Base-by-base conservation (phyloP, 139 green algal genomes). In the Tetradesmus obliquus region DNA sequence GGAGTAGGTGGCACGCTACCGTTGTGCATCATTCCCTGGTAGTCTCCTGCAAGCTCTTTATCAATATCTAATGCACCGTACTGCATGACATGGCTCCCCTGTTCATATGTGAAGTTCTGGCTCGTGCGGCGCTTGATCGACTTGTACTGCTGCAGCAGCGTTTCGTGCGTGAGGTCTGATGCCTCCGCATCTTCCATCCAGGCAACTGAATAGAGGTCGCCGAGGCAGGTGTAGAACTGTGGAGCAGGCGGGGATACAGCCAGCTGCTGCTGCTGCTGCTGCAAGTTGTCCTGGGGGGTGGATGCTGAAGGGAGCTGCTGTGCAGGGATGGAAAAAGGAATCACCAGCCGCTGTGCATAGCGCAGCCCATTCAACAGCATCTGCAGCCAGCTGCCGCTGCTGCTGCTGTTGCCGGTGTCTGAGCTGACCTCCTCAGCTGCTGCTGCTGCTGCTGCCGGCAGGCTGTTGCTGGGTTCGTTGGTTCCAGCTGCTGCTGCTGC, bases 151-250 rank as follows among this genome's bases (percentile, higher is more conserved):
- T 98, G 94, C 94, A 96, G 88, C 71, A 99, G 93, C 10, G 97
- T 98, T 94, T 99, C 97, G 5, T 91, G 57, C 0, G 87, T 91
- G 24, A 98, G 92, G 92, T 99, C 95, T 19, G 89, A 87, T 0
- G 82, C 51, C 32, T 99, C 97, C 17, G 92, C 93, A 91, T 99
- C 96, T 94, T 99, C 98, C 95, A 99, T 97, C 97, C 97, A 99
- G 5, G 97, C 93, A 55, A 99, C 97, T 45, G 88, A 96, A 95
- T 97, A 99, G 12, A 99, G 95, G 93, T 99, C 98, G 8, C 98
- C 98, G 72, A 99, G 95, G 94, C 98, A 99, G 22, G 97, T 99
- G 86, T 91, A 94, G 82, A 97, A 97, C 89, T 89, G 24, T 2
- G 93, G 96, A 92, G 82, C 85, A 10, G 80, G 95, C 92, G 53